Base-by-base conservation (phyloP, 148 eudicot genomes). In the Silene conica region DNA sequence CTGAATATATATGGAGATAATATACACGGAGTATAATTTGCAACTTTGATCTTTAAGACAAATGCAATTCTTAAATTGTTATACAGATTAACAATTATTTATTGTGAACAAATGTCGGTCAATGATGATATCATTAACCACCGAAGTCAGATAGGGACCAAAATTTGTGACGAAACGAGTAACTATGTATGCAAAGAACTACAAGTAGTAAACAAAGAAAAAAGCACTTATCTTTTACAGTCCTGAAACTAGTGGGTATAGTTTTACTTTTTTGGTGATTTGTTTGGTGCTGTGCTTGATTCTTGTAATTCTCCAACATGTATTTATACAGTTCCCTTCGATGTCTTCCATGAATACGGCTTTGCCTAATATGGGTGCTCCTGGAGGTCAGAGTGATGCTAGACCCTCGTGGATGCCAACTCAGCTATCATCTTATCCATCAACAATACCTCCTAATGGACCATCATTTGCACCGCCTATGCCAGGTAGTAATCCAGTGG, bases 291-390 rank as follows among this genome's bases (percentile, higher is more conserved):
- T 67, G 28, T 1, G 14, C 73, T 15, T 41, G 52, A 22, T 48
- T 45, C 67, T 12, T 65, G 31, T 74, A 3, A 58, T 77, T 52
- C 25, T 52, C 59, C 72, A 50, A 50, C 72, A 25, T 69, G 34
- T 23, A 5, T 69, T 76, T 73, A 59, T 83, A 85, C 76, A 96
- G 97, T 96, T 92, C 73, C 97, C 97, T 43, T 85, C 97, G 45
- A 77, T 92, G 90, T 77, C 83, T 74, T 77, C 99, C 45, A 77
- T 95, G 87, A 94, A 92, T 79, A 83, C 87, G 74, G 92, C 90
- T 70, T 72, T 92, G 63, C 96, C 96, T 59, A 85, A 84, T 38
- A 31, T 80, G 72, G 78, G 74, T 14, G 83, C 83, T 73, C 79
- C 92, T 34, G 66, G 86, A 77, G 87, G 92, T 31, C 34, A 31